phyloP scores from a whole-genome alignment of 1,139 yeast species.

The Blastobotrys ciferrii region DNA sequence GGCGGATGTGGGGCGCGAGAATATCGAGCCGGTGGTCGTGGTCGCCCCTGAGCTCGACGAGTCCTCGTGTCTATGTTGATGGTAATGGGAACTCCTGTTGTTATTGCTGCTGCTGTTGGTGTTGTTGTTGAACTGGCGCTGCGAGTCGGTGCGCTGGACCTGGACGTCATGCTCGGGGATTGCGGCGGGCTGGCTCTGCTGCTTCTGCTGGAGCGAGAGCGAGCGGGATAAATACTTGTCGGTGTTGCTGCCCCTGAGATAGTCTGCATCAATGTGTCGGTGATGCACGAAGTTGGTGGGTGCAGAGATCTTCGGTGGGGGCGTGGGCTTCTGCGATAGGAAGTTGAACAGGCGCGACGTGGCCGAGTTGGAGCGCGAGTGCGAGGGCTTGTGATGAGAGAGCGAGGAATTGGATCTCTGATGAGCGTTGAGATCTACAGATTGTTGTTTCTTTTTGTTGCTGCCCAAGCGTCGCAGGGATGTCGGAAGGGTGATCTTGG shows the following conservation, averaged over 20 bases:
- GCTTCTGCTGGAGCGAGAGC: slow-evolving; percentile 11
- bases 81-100: slow-evolving; percentile 2
- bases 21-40: slow-evolving; percentile 7
- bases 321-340: slow-evolving; percentile 1
- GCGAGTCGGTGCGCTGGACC: not conserved
- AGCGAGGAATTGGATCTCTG: not conserved
- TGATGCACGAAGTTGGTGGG: slow-evolving; percentile 32
- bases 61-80: slow-evolving; percentile 14
- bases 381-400: slow-evolving; percentile 6
- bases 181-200: not conserved
- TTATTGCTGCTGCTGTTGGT: slow-evolving; percentile 5
- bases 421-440: slow-evolving; percentile 5
- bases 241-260: slow-evolving; percentile 13
- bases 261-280: slow-evolving; percentile 28
- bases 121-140: not conserved
- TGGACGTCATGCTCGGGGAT: slow-evolving; percentile 7
- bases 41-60: slow-evolving; percentile 11
- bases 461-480: slow-evolving; percentile 15
- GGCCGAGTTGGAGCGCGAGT: slow-evolving; percentile 10
- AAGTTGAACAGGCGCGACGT: slow-evolving; percentile 4
- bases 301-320: slow-evolving; percentile 22
- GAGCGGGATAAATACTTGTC: slow-evolving; percentile 13
- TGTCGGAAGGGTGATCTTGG: slow-evolving; percentile 1
- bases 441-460: slow-evolving; percentile 1
- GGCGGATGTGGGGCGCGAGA: slow-evolving; percentile 13